Evolutionary conservation across 768 basidiomycete species (phyloP).

Genomic region (Leccinum variicolor): DNA sequence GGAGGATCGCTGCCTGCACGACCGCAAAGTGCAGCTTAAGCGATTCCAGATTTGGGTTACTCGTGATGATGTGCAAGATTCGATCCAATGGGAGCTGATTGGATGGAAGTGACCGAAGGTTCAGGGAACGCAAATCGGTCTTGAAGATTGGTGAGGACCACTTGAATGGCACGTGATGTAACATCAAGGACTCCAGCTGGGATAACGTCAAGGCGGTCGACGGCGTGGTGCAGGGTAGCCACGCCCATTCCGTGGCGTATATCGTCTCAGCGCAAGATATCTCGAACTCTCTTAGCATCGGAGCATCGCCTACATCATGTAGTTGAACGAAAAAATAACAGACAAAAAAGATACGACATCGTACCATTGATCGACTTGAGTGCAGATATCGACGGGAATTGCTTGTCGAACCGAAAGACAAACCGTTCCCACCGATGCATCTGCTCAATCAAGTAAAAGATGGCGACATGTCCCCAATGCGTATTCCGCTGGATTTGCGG

Average conservation of each 20-base stretch:
- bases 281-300: constrained; percentile 72
- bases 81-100: constrained; percentile 64
- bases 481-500: constrained; percentile 44
- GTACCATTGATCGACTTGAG: constrained; percentile 70
- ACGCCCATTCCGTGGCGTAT: constrained; percentile 63
- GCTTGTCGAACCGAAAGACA: constrained; percentile 75
- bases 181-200: constrained; percentile 53
- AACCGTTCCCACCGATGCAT: constrained; percentile 84
- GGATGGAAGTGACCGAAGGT: constrained; percentile 62
- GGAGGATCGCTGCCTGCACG: constrained; percentile 60
- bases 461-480: constrained; percentile 79
- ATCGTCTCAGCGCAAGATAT: constrained; percentile 68
- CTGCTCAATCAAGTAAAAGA: constrained; percentile 75
- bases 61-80: constrained; percentile 59
- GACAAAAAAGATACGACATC: constrained; percentile 18
- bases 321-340: background rate
- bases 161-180: constrained; percentile 73
- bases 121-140: constrained; percentile 53
- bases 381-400: constrained; percentile 69
- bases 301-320: constrained; percentile 56
- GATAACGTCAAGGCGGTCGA: constrained; percentile 37
- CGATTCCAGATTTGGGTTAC: constrained; percentile 53
- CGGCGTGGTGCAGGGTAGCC: constrained; percentile 57
- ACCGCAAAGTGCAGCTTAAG: constrained; percentile 62
- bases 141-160: constrained; percentile 74